Percentiles rank a stretch among this genome's conserved stretches.
Conservation (phyloP, 352 stramenopile genomes). For the Phytophthora cryptogea region DNA sequence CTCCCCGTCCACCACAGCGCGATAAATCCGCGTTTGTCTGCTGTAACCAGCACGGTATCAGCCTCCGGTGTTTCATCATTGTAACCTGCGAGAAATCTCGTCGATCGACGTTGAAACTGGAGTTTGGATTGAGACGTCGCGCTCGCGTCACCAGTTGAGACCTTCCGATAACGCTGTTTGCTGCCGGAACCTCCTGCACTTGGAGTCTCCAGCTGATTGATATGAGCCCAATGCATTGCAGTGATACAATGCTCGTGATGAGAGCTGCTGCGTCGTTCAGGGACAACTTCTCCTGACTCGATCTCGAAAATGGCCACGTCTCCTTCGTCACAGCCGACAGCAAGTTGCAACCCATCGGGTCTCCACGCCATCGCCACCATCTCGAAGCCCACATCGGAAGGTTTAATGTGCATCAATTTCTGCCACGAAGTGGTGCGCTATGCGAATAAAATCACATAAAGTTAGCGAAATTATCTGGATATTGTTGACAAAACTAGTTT, state of each 20-base stretch:
- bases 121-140: conserved; percentile 21
- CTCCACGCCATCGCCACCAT: conserved; percentile 66
- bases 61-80: not conserved
- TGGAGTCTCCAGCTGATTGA: conserved; percentile 1
- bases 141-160: conserved; percentile 3
- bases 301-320: conserved; percentile 76
- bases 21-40: conserved; percentile 43
- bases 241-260: conserved; percentile 49
- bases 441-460: conserved; percentile 1
- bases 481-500: conserved; percentile 1
- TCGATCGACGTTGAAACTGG: conserved; percentile 39
- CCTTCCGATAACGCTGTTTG: conserved; percentile 12
- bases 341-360: conserved; percentile 64
- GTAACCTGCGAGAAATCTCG: conserved; percentile 33
- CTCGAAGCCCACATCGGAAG: conserved; percentile 58
- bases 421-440: conserved; percentile 83
- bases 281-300: conserved; percentile 44
- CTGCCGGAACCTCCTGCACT: not conserved
- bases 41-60: conserved; percentile 55
- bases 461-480: not conserved
- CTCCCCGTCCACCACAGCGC: conserved; percentile 68
- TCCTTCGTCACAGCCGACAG: conserved; percentile 71
- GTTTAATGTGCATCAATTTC: conserved; percentile 69
- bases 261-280: conserved; percentile 37
- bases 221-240: conserved; percentile 59